Conservation (phyloP, 2,329 filamentous ascomycete species). For the Corinectria fuckeliana region DNA sequence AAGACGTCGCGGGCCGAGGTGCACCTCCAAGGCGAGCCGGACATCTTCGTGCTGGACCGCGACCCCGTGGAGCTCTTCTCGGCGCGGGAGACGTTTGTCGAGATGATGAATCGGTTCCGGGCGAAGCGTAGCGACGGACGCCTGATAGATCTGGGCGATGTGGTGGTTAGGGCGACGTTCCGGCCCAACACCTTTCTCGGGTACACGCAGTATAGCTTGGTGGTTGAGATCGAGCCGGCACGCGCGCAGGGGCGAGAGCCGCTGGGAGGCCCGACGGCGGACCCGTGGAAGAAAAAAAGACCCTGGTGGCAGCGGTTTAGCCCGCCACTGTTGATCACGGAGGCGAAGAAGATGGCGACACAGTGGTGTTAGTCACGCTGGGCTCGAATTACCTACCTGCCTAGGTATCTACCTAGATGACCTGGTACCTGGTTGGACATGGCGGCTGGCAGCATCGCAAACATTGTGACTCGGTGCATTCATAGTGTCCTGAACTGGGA, state of each 20-base stretch:
- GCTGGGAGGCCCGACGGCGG: not conserved
- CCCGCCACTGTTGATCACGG: conserved; percentile 17
- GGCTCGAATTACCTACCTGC: not conserved
- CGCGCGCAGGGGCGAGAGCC: conserved; percentile 2
- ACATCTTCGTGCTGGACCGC: conserved; percentile 19
- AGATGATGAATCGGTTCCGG: conserved; percentile 21
- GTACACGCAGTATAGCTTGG: conserved; percentile 15
- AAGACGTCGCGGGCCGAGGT: conserved; percentile 10
- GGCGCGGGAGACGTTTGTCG: conserved; percentile 20
- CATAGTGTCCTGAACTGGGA: not conserved
- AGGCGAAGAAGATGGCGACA: conserved; percentile 16
- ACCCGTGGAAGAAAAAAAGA: conserved; percentile 11
- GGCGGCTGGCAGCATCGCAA: conserved; percentile 2
- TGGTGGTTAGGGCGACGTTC: conserved; percentile 17
- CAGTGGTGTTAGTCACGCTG: conserved; percentile 5
- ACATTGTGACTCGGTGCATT: conserved; percentile 4
- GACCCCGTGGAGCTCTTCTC: conserved; percentile 21
- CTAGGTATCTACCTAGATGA: too few relatives aligned
- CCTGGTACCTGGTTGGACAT: too few relatives aligned
- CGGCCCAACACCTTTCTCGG: conserved; percentile 16
- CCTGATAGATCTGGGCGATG: conserved; percentile 14
- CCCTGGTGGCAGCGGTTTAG: conserved; percentile 18
- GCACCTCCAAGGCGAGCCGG: conserved; percentile 17
- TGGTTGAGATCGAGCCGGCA: conserved; percentile 19
- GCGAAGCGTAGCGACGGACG: conserved; percentile 17